Conservation (phyloP, 441 rosid genomes). For the Adansonia rubrostipa region DNA sequence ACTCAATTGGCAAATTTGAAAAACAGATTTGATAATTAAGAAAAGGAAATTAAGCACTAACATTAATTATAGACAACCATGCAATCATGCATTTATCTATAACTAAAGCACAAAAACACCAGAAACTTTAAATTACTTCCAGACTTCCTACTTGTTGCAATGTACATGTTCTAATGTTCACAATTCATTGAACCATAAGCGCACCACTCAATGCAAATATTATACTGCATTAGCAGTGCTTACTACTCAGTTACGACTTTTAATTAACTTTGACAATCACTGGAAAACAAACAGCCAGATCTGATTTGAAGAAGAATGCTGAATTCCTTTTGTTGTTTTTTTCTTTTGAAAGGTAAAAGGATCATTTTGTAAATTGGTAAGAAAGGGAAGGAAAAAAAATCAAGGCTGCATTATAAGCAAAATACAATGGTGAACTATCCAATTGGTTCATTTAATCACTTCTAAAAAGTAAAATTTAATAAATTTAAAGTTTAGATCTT, state of each 20-base stretch:
- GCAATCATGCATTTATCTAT: constrained; percentile 5
- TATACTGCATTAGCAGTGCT: not conserved
- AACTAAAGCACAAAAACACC: constrained; percentile 2
- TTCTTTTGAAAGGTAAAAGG: too few relatives aligned
- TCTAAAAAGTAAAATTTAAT: too few relatives aligned
- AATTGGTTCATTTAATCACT: too few relatives aligned
- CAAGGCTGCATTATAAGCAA: not conserved
- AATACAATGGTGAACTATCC: not conserved
- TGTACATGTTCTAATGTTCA: not conserved
- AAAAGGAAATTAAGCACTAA: not conserved
- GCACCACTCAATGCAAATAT: not conserved
- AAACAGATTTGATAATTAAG: not conserved
- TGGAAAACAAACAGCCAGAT: not conserved
- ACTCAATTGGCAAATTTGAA: not conserved
- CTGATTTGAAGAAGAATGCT: not conserved
- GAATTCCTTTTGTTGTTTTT: not conserved
- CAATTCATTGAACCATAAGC: constrained; percentile 5
- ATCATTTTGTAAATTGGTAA: too few relatives aligned
- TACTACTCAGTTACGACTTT: not conserved
- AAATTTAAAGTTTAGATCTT: too few relatives aligned
- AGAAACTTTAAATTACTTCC: not conserved
- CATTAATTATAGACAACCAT: not conserved
- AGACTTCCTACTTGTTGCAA: not conserved
- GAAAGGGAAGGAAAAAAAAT: not conserved
- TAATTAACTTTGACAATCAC: not conserved